Conservation (phyloP, 2,329 filamentous ascomycete genomes). For the Arachnopeziza araneosa region DNA sequence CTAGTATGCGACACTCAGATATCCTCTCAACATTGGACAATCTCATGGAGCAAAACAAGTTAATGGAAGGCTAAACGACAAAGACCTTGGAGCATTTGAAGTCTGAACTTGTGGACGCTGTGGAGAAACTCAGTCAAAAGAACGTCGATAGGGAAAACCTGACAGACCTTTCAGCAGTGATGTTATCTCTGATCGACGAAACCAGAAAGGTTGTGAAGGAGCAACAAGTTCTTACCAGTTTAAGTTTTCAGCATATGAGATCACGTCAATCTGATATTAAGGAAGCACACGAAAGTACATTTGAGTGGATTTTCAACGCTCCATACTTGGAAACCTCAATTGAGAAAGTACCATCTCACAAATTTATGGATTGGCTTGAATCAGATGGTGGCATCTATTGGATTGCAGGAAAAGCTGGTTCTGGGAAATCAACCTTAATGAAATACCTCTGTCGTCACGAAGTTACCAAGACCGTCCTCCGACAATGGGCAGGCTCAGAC, state of each 20-base stretch:
- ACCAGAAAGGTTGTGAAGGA: background rate
- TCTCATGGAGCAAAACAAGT: too few relatives aligned
- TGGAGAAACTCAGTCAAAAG: too few relatives aligned
- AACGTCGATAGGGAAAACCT: too few relatives aligned
- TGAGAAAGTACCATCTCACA: too few relatives aligned
- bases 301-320: background rate
- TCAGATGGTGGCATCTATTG: background rate
- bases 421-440: background rate
- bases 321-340: too few relatives aligned
- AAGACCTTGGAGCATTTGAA: too few relatives aligned
- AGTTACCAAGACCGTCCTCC: background rate
- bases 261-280: background rate
- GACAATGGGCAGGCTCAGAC: background rate
- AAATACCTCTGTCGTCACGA: background rate
- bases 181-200: background rate
- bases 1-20: too few relatives aligned
- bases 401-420: background rate
- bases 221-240: background rate
- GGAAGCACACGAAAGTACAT: background rate
- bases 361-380: background rate
- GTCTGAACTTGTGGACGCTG: too few relatives aligned
- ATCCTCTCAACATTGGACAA: too few relatives aligned
- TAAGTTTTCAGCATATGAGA: background rate
- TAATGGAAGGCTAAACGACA: too few relatives aligned
- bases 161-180: background rate